Percentiles rank a stretch among this genome's conserved stretches.
phyloP scores from a whole-genome alignment of 2,329 filamentous ascomycete genomes.

The Pyricularia sp. region DNA sequence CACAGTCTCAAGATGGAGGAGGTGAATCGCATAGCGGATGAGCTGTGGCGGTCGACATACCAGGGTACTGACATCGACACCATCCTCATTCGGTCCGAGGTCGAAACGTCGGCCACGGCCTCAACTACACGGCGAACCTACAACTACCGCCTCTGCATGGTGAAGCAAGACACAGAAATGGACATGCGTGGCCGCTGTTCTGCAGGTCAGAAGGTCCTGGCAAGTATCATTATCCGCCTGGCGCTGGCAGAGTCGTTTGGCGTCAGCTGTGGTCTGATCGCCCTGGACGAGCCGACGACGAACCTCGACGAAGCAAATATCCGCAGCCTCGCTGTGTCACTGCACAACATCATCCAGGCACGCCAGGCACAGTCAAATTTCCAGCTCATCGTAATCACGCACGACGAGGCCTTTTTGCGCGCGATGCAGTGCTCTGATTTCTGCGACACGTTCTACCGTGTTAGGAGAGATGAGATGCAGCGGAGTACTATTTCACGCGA shows the following conservation, averaged over 20 bases:
- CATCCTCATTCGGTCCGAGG: constrained; percentile 88
- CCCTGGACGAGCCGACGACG: constrained; percentile 93
- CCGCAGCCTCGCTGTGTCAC: constrained; percentile 70
- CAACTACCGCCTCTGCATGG: constrained; percentile 97
- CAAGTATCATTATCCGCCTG: constrained; percentile 93
- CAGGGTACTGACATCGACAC: constrained; percentile 96
- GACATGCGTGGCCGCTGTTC: constrained; percentile 98
- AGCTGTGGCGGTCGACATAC: constrained; percentile 96
- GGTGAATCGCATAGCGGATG: constrained; percentile 88
- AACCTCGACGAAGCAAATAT: constrained; percentile 97
- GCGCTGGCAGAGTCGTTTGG: constrained; percentile 96
- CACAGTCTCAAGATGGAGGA: constrained; percentile 97
- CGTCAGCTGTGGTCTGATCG: constrained; percentile 89
- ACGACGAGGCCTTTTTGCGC: constrained; percentile 91
- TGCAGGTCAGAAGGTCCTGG: constrained; percentile 92
- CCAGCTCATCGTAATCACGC: constrained; percentile 96
- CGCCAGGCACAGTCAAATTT: constrained; percentile 86
- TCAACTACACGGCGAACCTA: constrained; percentile 65
- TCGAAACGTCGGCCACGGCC: constrained; percentile 47
- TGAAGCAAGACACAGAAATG: constrained; percentile 96
- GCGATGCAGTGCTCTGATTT: constrained; percentile 94
- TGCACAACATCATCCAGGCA: constrained; percentile 79
- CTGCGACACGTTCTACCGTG: constrained; percentile 82
- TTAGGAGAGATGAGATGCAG: constrained; percentile 73
- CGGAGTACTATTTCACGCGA: constrained; percentile 77